Conservation (phyloP, 148 eudicot species). For the Persicaria maculosa region DNA sequence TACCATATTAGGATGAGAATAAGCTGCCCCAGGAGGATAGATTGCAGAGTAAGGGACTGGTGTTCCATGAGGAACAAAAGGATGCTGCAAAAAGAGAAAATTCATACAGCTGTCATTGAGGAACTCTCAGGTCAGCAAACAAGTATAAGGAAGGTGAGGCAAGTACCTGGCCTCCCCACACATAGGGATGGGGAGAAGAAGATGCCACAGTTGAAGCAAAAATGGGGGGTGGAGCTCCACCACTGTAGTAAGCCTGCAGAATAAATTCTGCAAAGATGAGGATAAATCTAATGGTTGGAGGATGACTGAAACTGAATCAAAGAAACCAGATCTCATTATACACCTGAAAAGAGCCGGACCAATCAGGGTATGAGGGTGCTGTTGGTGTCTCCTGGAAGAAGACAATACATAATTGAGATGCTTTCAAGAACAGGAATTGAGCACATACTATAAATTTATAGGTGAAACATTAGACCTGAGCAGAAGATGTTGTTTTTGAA, state of each 20-base stretch:
- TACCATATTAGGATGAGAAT: conserved; percentile 72
- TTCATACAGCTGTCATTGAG: neutral
- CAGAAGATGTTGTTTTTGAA: conserved; percentile 47
- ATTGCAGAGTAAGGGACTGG: conserved; percentile 86
- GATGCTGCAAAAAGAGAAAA: conserved; percentile 33
- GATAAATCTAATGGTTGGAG: neutral
- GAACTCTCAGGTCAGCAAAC: neutral
- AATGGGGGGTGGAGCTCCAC: conserved; percentile 61
- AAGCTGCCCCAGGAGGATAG: conserved; percentile 73
- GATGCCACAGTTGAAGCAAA: conserved; percentile 69
- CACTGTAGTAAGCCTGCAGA: conserved; percentile 63
- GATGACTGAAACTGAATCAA: conserved; percentile 5
- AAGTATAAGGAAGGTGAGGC: conserved; percentile 1
- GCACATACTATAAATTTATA: conserved; percentile 5
- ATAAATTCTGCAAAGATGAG: neutral
- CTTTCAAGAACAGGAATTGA: neutral
- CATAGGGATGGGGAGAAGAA: conserved; percentile 70
- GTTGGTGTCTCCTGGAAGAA: conserved; percentile 54
- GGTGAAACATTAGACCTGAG: conserved; percentile 42
- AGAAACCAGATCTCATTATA: neutral
- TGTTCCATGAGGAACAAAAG: conserved; percentile 77
- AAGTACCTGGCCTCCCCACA: conserved; percentile 80
- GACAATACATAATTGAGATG: conserved; percentile 11
- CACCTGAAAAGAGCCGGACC: conserved; percentile 89
- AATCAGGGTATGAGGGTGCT: conserved; percentile 59